Evolutionary conservation across 2,329 filamentous ascomycete species (phyloP), one percentile per base, ranked within the genome.

Genomic region (Aspergillus sp.): DNA sequence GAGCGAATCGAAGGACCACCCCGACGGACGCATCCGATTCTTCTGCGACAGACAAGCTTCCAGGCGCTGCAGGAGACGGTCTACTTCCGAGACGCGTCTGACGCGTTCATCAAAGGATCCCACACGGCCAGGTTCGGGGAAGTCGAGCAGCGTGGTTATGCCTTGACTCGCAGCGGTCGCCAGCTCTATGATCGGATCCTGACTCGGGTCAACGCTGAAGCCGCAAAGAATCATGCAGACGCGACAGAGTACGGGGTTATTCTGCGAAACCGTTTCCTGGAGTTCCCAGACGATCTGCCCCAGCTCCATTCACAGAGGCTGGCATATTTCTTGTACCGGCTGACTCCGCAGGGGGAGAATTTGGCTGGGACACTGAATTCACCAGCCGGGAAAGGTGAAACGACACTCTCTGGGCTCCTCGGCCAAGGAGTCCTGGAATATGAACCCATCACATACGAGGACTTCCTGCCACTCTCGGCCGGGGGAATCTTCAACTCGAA

Each of bases 31-130:
- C 69, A 60, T 16, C 62, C 63, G 0, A 67, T 74, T 4, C 53
- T 74, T 1, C 49, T 74, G 5, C 58, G 69, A 0, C 71, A 74
- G 37, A 73, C 71, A 0, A 74, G 71, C 35, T 74, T 74, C 36
- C 50, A 66, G 2, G 70, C 70, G 0, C 44, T 72, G 0, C 62
- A 71, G 32, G 70, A 74, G 42, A 49, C 49, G 0, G 61, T 72
- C 3, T 48, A 51, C 1, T 72, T 72, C 37, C 41, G 36, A 1
- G 45, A 48, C 8, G 26, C 42, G 1, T 29, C 42, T 4, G 34
- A 42, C 12, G 12, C 15, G 1, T 42, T 34, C 5, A 33, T 54
- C 0, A 45, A 57, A 4, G 64, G 64, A 2, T 60, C 53, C 0
- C 69, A 74, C 32, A 67, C 56, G 4, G 68, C 69, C 1, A 55